Evolutionary conservation across 352 stramenopile species (phyloP).

Genomic region (Globisporangium spiculum): DNA sequence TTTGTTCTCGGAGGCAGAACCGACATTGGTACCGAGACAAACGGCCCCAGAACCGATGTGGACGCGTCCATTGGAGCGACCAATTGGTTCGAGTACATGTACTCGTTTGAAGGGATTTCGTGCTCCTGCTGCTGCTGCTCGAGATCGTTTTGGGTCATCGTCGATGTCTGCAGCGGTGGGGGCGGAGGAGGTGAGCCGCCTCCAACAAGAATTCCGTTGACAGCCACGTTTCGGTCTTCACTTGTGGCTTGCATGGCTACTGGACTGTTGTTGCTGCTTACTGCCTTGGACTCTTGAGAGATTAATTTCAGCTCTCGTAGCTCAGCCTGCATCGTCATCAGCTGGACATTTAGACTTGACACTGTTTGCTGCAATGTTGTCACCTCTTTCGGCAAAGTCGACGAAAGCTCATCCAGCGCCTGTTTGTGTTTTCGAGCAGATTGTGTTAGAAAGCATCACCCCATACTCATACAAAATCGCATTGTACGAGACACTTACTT

Average conservation of each 20-base stretch:
- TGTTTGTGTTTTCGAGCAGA: constrained; percentile 12
- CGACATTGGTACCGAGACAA: constrained; percentile 82
- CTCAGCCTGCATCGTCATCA: constrained; percentile 40
- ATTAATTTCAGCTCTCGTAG: constrained; percentile 39
- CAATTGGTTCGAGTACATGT: constrained; percentile 38
- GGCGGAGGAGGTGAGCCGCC: constrained; percentile 21
- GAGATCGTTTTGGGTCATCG: constrained; percentile 4
- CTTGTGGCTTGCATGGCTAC: neutral
- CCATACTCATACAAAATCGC: neutral
- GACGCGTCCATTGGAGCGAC: constrained; percentile 28
- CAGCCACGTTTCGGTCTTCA: neutral
- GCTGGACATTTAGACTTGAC: constrained; percentile 35
- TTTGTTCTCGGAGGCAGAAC: constrained; percentile 82
- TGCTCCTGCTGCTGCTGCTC: constrained; percentile 14
- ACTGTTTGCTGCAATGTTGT: constrained; percentile 44
- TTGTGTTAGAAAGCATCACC: neutral
- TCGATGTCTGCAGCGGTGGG: constrained; percentile 28
- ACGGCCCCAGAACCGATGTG: constrained; percentile 63
- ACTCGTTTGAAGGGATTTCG: constrained; percentile 26
- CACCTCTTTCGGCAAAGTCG: constrained; percentile 33
- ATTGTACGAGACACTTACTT: constrained; percentile 24
- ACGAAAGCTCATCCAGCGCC: constrained; percentile 34
- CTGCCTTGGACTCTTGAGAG: constrained; percentile 19
- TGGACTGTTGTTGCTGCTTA: neutral
- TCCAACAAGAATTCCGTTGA: neutral